Conservation (phyloP, 2,329 filamentous ascomycete species). For the Paecilomyces variotii region DNA sequence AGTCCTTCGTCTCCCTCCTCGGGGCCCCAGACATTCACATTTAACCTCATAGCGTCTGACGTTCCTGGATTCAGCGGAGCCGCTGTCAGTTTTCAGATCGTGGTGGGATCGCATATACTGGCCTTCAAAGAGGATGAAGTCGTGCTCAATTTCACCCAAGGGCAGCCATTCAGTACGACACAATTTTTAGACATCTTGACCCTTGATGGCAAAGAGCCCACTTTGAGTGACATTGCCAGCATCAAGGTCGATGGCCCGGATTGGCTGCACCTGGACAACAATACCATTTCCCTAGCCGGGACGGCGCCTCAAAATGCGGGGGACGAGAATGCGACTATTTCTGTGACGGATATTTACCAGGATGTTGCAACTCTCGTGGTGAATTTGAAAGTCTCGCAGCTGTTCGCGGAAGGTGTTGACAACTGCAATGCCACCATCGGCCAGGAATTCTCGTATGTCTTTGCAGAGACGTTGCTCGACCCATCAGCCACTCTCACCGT, state of each 20-base stretch:
- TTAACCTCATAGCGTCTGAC: slow-evolving; percentile 71
- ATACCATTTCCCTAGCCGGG: slow-evolving; percentile 56
- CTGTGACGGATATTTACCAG: slow-evolving; percentile 51
- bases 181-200: slow-evolving; percentile 46
- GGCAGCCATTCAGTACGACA: slow-evolving; percentile 45
- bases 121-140: slow-evolving; percentile 53
- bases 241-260: slow-evolving; percentile 50
- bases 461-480: slow-evolving; percentile 38
- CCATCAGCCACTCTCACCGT: slow-evolving; percentile 36
- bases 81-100: slow-evolving; percentile 59
- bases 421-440: slow-evolving; percentile 44
- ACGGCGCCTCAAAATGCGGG: slow-evolving; percentile 52
- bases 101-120: slow-evolving; percentile 63
- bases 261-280: slow-evolving; percentile 62
- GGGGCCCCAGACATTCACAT: slow-evolving; percentile 62
- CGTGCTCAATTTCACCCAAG: slow-evolving; percentile 49
- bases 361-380: slow-evolving; percentile 54
- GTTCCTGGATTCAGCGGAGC: slow-evolving; percentile 67
- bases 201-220: slow-evolving; percentile 50
- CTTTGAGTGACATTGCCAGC: slow-evolving; percentile 43
- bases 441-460: slow-evolving; percentile 39
- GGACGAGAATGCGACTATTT: slow-evolving; percentile 56
- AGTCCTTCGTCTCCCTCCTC: slow-evolving; percentile 59
- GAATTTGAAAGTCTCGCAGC: slow-evolving; percentile 33
- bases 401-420: slow-evolving; percentile 38